Evolutionary conservation across 352 stramenopile genomes (phyloP).

Genomic region (Phytophthora aleatoria): DNA sequence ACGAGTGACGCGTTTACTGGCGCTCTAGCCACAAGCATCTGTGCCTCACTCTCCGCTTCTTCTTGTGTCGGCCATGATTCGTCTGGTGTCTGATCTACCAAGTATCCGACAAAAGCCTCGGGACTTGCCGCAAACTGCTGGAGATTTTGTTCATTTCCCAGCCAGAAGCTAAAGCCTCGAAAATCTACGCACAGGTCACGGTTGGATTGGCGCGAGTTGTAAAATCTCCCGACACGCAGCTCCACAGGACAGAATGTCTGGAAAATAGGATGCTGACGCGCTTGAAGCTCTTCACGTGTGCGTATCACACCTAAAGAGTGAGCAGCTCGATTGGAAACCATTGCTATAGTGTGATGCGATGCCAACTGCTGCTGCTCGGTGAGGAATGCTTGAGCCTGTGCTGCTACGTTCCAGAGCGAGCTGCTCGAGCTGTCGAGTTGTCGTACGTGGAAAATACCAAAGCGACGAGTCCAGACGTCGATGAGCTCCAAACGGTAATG

Average conservation of each 20-base stretch:
- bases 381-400: conserved; percentile 32
- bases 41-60: conserved; percentile 38
- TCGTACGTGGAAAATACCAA: conserved; percentile 52
- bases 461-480: conserved; percentile 44
- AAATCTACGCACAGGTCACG: conserved; percentile 56
- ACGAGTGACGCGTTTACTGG: conserved; percentile 69
- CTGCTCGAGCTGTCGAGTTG: conserved; percentile 42
- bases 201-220: conserved; percentile 24
- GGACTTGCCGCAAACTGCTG: conserved; percentile 39
- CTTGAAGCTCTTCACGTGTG: conserved; percentile 24
- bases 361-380: conserved; percentile 41
- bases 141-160: conserved; percentile 43
- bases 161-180: conserved; percentile 44
- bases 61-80: conserved; percentile 24
- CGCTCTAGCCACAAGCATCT: conserved; percentile 35
- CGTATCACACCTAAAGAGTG: conserved; percentile 40
- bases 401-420: conserved; percentile 56
- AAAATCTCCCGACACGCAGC: conserved; percentile 44
- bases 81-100: conserved; percentile 15
- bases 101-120: conserved; percentile 40
- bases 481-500: conserved; percentile 54
- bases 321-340: conserved; percentile 21
- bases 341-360: conserved; percentile 27
- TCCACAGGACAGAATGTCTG: conserved; percentile 69
- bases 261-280: conserved; percentile 42